phyloP scores from a whole-genome alignment of 305 asterid genomes.

The Petunia hybrid region DNA sequence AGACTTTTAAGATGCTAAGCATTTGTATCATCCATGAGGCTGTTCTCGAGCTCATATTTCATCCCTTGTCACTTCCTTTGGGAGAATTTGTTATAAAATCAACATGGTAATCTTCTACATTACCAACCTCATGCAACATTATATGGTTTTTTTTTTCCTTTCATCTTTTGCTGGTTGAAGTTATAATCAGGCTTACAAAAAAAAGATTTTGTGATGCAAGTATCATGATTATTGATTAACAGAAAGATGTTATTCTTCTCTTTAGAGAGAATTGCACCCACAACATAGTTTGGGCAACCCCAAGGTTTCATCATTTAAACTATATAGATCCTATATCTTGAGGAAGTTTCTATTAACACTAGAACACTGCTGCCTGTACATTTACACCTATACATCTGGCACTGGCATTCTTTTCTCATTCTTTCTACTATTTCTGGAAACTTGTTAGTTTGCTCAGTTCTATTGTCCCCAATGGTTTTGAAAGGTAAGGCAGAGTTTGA shows the following conservation, averaged over 20 bases:
- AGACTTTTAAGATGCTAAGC: background rate
- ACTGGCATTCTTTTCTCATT: background rate
- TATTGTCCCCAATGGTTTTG: constrained; percentile 59
- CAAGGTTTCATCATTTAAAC: constrained; percentile 1
- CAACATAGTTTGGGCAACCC: background rate
- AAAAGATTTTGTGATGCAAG: background rate
- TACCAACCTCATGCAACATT: background rate
- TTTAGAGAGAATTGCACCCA: background rate
- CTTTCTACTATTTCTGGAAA: constrained; percentile 49
- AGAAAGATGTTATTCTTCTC: constrained; percentile 10
- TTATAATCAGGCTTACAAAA: background rate
- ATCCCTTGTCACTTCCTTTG: background rate
- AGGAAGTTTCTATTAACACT: constrained; percentile 15
- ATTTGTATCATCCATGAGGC: background rate
- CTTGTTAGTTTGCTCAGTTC: constrained; percentile 52
- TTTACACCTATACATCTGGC: constrained; percentile 7
- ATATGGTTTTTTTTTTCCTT: background rate
- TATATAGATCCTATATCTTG: background rate
- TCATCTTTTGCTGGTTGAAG: background rate
- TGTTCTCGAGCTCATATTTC: background rate
- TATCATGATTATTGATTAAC: constrained; percentile 20
- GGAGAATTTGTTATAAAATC: background rate
- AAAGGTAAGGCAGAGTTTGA: constrained; percentile 56
- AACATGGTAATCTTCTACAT: background rate
- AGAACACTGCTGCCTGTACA: constrained; percentile 21